Evolutionary conservation across 2,329 filamentous ascomycete genomes (phyloP).

Genomic region (Xylariaceae sp.): DNA sequence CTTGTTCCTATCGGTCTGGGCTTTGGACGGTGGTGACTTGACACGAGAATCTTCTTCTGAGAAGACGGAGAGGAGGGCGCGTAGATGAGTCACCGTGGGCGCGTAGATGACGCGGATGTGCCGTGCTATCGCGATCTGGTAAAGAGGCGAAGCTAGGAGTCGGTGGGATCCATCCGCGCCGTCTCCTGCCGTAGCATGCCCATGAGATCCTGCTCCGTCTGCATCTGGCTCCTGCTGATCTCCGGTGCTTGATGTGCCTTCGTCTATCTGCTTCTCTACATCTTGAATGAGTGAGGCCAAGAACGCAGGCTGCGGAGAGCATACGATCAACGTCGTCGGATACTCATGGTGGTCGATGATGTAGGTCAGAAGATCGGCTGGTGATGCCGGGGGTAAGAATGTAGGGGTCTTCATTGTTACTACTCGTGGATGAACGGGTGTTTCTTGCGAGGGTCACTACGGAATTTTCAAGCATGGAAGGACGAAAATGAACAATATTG

Average conservation of each 20-base stretch:
- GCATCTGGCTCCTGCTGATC: conserved; percentile 16
- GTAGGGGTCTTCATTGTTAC: conserved; percentile 28
- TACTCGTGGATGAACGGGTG: neutral
- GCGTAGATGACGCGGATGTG: conserved; percentile 67
- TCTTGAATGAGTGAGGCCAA: conserved; percentile 52
- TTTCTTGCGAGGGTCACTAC: neutral
- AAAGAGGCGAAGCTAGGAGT: conserved; percentile 60
- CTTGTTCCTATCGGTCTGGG: conserved; percentile 2
- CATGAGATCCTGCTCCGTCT: neutral
- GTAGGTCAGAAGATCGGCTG: conserved; percentile 59
- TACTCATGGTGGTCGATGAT: conserved; percentile 52
- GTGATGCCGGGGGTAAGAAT: conserved; percentile 49
- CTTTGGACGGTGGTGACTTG: conserved; percentile 33
- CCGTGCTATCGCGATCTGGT: conserved; percentile 62
- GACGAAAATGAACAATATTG: no score
- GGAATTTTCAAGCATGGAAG: no score
- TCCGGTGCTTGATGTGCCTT: conserved; percentile 3
- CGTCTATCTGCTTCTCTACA: conserved; percentile 28
- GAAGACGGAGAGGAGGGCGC: conserved; percentile 65
- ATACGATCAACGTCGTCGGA: conserved; percentile 66
- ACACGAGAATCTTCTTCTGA: conserved; percentile 35
- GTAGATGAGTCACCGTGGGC: conserved; percentile 69
- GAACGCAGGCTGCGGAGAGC: conserved; percentile 61
- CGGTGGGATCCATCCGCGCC: conserved; percentile 27
- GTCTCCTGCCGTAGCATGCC: neutral